Evolutionary conservation across 805 yeast species (phyloP).

Genomic region (Myxozyma udenii): DNA sequence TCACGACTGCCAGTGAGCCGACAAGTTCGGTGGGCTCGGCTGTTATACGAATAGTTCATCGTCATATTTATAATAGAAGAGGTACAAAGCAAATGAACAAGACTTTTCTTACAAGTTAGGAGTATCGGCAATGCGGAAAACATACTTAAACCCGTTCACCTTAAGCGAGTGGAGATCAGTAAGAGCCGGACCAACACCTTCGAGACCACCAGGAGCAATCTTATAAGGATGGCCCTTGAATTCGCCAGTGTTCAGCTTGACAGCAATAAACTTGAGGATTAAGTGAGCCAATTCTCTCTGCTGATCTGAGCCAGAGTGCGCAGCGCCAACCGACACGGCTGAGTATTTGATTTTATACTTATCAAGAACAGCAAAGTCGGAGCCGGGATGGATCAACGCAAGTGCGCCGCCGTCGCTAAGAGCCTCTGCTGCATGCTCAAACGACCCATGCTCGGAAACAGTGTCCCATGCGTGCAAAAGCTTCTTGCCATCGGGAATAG

Average conservation of each 20-base stretch:
- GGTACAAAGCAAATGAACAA: no score
- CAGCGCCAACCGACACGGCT: background rate
- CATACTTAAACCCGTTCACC: constrained; percentile 8
- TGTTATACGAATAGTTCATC: no score
- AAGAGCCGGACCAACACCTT: constrained; percentile 5
- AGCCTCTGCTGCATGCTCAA: background rate
- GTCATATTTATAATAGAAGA: no score
- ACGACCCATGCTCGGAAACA: constrained; percentile 10
- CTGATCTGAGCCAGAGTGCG: background rate
- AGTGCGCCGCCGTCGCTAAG: constrained; percentile 2
- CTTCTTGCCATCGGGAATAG: constrained; percentile 7
- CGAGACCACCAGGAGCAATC: constrained; percentile 8
- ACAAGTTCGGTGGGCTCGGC: no score
- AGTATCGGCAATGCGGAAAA: constrained; percentile 14
- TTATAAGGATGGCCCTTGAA: constrained; percentile 10
- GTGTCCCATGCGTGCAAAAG: constrained; percentile 9
- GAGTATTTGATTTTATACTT: background rate
- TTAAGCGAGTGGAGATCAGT: background rate
- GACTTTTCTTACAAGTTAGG: constrained; percentile 3
- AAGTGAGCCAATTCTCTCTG: constrained; percentile 10
- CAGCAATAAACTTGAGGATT: background rate
- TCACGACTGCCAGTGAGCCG: no score
- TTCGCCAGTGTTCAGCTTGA: constrained; percentile 9
- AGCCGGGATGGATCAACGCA: constrained; percentile 7
- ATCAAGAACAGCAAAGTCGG: background rate